Evolutionary conservation across 352 stramenopile genomes (phyloP).

Genomic region (Pythium dissimile): DNA sequence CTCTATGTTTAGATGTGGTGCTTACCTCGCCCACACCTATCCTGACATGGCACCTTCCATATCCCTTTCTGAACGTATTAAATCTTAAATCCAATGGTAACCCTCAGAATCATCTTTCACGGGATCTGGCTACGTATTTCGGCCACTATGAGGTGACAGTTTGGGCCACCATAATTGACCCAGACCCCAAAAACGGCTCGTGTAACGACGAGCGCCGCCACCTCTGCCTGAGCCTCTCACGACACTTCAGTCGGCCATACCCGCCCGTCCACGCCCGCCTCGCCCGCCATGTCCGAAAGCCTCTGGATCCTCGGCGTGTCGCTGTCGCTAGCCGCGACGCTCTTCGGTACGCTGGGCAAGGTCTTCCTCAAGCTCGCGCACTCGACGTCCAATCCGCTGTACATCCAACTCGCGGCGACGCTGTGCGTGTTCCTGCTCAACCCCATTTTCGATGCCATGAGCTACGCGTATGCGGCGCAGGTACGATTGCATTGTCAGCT

Average conservation of each 20-base stretch:
- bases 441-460: slow-evolving; percentile 83
- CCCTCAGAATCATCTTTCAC: not conserved
- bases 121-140: not conserved
- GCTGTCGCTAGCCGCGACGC: slow-evolving; percentile 76
- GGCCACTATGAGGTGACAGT: not conserved
- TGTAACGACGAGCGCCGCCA: not conserved
- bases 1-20: slow-evolving; percentile 13
- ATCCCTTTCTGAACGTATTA: slow-evolving; percentile 5
- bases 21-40: not conserved
- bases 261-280: no score
- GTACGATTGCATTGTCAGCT: slow-evolving; percentile 21
- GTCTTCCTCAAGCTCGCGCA: slow-evolving; percentile 86
- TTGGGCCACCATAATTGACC: not conserved
- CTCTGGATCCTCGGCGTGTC: slow-evolving; percentile 78
- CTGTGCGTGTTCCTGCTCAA: slow-evolving; percentile 83
- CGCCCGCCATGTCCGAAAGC: slow-evolving; percentile 26
- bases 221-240: no score
- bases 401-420: slow-evolving; percentile 63
- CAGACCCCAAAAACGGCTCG: not conserved
- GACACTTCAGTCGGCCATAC: no score
- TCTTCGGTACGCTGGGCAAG: slow-evolving; percentile 84
- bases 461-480: slow-evolving; percentile 83
- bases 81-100: slow-evolving; percentile 3
- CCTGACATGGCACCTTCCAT: not conserved
- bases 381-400: slow-evolving; percentile 49